These are phyloP conservation scores for Lophiostoma macrostomum DNA, from an alignment of 495 filamentous ascomycete species.

Conservation along the genomic window DNA sequence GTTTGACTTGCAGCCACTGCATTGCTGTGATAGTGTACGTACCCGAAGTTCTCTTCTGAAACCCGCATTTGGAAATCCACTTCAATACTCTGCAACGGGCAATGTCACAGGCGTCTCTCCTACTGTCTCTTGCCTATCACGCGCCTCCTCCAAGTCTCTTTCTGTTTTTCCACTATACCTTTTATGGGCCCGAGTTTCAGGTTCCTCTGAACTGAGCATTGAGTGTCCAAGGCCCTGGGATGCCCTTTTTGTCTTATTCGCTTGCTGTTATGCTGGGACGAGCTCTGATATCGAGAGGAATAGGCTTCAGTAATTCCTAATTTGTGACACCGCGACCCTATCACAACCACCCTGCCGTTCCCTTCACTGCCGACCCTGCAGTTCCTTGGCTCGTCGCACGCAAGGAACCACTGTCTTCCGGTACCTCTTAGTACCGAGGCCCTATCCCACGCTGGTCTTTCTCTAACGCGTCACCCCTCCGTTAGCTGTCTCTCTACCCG, in stretches of 20 bases:
- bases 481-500: background rate
- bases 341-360: background rate
- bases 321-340: constrained; percentile 5
- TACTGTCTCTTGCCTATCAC: background rate
- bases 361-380: constrained; percentile 7
- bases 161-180: background rate
- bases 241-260: constrained; percentile 10
- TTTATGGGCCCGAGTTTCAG: background rate
- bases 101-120: constrained; percentile 21
- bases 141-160: background rate
- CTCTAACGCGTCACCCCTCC: constrained; percentile 11
- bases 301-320: constrained; percentile 24
- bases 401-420: constrained; percentile 25
- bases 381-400: constrained; percentile 2
- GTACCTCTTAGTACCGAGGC: constrained; percentile 3
- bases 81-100: constrained; percentile 10
- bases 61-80: constrained; percentile 28
- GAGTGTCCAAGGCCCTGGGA: constrained; percentile 2
- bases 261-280: constrained; percentile 10
- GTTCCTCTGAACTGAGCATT: constrained; percentile 11
- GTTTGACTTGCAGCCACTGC: constrained; percentile 23
- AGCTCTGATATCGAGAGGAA: background rate
- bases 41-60: constrained; percentile 22
- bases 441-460: background rate
- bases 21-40: constrained; percentile 27